Base-by-base conservation (phyloP, 2,329 filamentous ascomycete genomes). In the Hymenoscyphus scutula region DNA sequence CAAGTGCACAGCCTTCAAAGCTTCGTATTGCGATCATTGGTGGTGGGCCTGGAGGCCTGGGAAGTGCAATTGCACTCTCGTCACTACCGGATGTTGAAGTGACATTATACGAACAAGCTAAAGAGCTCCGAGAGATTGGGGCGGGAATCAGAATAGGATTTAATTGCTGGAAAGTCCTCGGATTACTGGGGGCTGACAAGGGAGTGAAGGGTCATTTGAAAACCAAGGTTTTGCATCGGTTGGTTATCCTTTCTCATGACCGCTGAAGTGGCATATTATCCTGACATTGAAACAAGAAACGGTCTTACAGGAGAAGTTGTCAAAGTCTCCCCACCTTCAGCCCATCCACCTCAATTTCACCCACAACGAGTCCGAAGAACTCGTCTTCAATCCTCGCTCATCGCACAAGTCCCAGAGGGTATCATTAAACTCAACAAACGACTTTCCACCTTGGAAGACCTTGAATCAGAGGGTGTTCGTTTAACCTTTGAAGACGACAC, bases 101-200 rank as follows among this genome's bases (percentile, higher is more conserved):
- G 2, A 75, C 70, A 0, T 65, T 82, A 1, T 82, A 80, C 58
- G 80, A 82, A 62, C 76, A 81, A 61, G 78, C 78, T 1, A 72
- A 65, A 6, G 71, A 77, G 19, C 68, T 82, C n/a, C 71, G 78
- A 34, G 80, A 82, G 65, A 76, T 80, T 5, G 80, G 80, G 0
- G 79, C 79, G 0, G 80, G 80, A 0, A 80, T 82, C 60, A 77
- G 74, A 54, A 77, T 82, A 17, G 75, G 76, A 1, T 71, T 75
- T 7, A 81, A 82, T 67, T 76, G 76, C 15, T 82, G 79, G 80
- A 79, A 75, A 53, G 77, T 81, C 5, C 69, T 82, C 17, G 78
- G 78, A 54, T 66, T 81, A 30, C 72, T 82, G 2, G 80, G 78
- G 10, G 56, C 56, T 8, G 56, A 41, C 17, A 30, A 77, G 17